Base-by-base conservation (phyloP, 2,329 filamentous ascomycete species). In the Sporothrix pseudoabietina region DNA sequence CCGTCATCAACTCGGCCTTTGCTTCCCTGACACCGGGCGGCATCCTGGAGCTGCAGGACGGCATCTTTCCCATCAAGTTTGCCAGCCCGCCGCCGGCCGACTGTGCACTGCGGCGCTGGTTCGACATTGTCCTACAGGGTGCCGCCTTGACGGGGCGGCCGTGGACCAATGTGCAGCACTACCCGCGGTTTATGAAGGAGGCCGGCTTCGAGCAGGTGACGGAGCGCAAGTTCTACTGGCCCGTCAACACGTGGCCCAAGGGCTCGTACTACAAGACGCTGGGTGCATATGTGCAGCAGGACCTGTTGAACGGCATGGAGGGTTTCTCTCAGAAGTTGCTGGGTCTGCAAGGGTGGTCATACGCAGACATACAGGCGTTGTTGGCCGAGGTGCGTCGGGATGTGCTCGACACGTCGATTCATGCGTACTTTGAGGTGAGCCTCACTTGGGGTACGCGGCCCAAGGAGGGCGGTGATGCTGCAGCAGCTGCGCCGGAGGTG, bases 191-290 rank as follows among this genome's bases (percentile, higher is more conserved):
- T 61, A 73, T 78, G 71, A 59, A 75, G 69, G 77, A 78, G 71
- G 72, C 74, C 63, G 78, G 79, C 0, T 77, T 79, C 57, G 76
- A 75, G 57, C 72, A 78, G 14, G 74, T 80, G 6, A 76, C 77
- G 14, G 78, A 79, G 73, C 76, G 76, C 59, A 73, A 49, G 10
- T 78, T 78, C 49, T 77, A 75, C 70, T 79, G 77, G 75, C 77
- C 78, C 4, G 68, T 76, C 26, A 76, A 72, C 69, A 44, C 77
- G 2, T 80, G 78, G 78, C 70, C 78, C 1, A 77, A 76, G 22
- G 78, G 77, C 4, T 71, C 75, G 41, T 76, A 77, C 74, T 77
- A 77, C 61, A 78, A 79, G 68, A 73, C 76, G 22, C 73, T 79
- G 4, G 71, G 75, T 30, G 57, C 74, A 10, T 78, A 75, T 66